Evolutionary conservation across 805 yeast genomes (phyloP), one percentile per base, ranked within the genome.

Genomic region (Ogataea methanolica): DNA sequence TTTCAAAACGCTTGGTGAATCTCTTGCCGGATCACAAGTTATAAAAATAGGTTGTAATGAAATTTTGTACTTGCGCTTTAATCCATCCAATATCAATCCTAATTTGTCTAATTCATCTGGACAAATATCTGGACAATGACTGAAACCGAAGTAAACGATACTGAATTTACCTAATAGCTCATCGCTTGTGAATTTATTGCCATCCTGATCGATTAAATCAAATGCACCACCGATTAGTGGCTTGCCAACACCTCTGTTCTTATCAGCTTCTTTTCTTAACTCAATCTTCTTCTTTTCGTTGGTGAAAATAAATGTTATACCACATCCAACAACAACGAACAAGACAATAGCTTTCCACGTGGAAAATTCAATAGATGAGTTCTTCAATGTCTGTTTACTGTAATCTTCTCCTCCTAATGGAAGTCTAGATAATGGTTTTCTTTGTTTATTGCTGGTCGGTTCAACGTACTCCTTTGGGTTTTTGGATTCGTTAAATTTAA

Each of bases 121-220:
- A 68, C 99, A 94, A 45, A 94, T 91, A 68, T 94, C 99, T 6
- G 99, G 99, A 70, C 99, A 94, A 69, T 91, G 91, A 4, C 97
- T 87, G 72, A 94, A 94, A 0, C 99, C 99, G 69, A 94, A 94
- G 66, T 94, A 94, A n/a, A 92, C 67, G 41, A 94, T 71, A 11
- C 92, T 80, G 67, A 90, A 94, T 63, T 80, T 84, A 33, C 91
- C 94, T 52, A 78, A 68, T 60, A 94, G 70, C 57, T 92, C 76
- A 52, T 88, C 73, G 26, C 89, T 82, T 1, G 97, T 89, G 66
- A 94, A 94, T 17, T 64, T 67, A 26, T 84, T 68, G 36, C 91
- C 90, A 44, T 89, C 69, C 33, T 78, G 74, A 63, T 92, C 96
- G 8, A 77, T 68, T 52, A 94, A 70, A 47, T 75, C 70, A 67